These are phyloP conservation scores for Penicillium sp. DNA, from an alignment of 2,329 filamentous ascomycete species.

Conservation along the genomic window DNA sequence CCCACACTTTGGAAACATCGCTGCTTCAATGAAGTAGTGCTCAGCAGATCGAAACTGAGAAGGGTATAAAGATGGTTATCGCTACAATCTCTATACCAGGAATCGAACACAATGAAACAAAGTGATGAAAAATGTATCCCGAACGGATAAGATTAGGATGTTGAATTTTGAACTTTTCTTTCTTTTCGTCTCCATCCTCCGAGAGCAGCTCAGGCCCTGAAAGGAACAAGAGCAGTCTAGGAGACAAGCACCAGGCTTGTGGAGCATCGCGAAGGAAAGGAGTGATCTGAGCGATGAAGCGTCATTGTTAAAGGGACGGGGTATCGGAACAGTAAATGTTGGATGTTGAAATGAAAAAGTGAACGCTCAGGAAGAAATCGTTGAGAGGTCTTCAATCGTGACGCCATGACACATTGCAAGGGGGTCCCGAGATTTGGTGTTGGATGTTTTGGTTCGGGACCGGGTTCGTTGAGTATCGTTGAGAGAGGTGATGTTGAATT, in stretches of 20 bases:
- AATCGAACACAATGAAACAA: conserved; percentile 5
- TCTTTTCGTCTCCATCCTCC: conserved; percentile 9
- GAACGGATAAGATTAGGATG: conserved; percentile 19
- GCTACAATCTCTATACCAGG: conserved; percentile 15
- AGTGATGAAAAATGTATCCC: conserved; percentile 3
- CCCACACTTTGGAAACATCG: conserved; percentile 2
- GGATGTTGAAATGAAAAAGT: conserved; percentile 37
- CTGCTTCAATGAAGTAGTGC: conserved; percentile 5
- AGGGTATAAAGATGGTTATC: conserved; percentile 1
- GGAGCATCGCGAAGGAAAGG: conserved; percentile 10
- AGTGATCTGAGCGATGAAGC: conserved; percentile 21
- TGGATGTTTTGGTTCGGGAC: conserved; percentile 20
- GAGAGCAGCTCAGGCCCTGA: not conserved
- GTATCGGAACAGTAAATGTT: conserved; percentile 33
- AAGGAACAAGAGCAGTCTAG: conserved; percentile 20
- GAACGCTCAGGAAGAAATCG: conserved; percentile 40
- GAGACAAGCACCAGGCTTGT: conserved; percentile 22
- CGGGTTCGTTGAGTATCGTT: conserved; percentile 31
- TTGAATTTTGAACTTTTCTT: conserved; percentile 20
- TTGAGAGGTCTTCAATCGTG: conserved; percentile 42
- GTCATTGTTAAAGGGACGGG: conserved; percentile 31
- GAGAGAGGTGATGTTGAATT: conserved; percentile 39
- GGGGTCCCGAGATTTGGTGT: conserved; percentile 21
- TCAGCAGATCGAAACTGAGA: not conserved
- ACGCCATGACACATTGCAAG: conserved; percentile 36